A percentile compares a stretch with the other conserved stretches of the same genome.
Evolutionary conservation across 2,329 filamentous ascomycete species (phyloP).

Genomic region (Ophiocordyceps camponoti-saundersi): DNA sequence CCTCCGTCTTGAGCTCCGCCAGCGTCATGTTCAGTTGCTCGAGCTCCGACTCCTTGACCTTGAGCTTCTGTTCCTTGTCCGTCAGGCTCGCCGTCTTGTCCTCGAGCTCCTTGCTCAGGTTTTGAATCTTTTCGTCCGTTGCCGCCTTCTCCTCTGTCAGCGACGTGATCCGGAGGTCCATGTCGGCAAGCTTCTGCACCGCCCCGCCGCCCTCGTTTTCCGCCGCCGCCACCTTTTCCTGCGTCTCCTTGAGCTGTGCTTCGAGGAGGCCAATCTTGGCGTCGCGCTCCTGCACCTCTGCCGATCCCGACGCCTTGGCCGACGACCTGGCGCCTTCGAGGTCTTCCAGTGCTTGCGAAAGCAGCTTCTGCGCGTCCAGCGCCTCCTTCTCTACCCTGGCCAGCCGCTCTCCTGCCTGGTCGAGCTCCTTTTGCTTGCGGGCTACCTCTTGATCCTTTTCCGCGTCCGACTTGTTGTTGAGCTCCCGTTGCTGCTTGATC

Average conservation of each 20-base stretch:
- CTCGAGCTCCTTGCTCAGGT: slow-evolving; percentile 10
- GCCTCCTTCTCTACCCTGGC: slow-evolving; percentile 20
- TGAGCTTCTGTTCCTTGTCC: slow-evolving; percentile 24
- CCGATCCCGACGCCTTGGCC: slow-evolving; percentile 8
- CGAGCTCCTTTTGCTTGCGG: slow-evolving; percentile 38
- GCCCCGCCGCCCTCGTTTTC: slow-evolving; percentile 23
- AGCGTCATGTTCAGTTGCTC: slow-evolving; percentile 33
- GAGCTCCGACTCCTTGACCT: slow-evolving; percentile 31
- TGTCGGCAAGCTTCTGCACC: slow-evolving; percentile 12
- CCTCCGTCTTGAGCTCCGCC: slow-evolving; percentile 43
- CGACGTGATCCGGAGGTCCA: slow-evolving; percentile 15
- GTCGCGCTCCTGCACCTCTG: slow-evolving; percentile 16
- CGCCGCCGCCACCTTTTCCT: slow-evolving; percentile 8
- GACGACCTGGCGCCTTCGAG: slow-evolving; percentile 20
- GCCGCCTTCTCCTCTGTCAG: slow-evolving; percentile 9
- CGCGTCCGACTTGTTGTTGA: slow-evolving; percentile 74
- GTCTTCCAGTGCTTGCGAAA: slow-evolving; percentile 28
- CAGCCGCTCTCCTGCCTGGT: slow-evolving; percentile 20
- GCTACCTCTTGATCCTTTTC: slow-evolving; percentile 50
- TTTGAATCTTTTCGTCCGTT: slow-evolving; percentile 11
- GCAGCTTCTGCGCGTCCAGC: slow-evolving; percentile 26
- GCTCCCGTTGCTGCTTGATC: slow-evolving; percentile 85
- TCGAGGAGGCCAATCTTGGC: slow-evolving; percentile 23
- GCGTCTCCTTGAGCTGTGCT: slow-evolving; percentile 3
- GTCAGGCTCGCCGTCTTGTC: slow-evolving; percentile 4